phyloP scores from a whole-genome alignment of 495 filamentous ascomycete species.

The Filosporella fistucella region DNA sequence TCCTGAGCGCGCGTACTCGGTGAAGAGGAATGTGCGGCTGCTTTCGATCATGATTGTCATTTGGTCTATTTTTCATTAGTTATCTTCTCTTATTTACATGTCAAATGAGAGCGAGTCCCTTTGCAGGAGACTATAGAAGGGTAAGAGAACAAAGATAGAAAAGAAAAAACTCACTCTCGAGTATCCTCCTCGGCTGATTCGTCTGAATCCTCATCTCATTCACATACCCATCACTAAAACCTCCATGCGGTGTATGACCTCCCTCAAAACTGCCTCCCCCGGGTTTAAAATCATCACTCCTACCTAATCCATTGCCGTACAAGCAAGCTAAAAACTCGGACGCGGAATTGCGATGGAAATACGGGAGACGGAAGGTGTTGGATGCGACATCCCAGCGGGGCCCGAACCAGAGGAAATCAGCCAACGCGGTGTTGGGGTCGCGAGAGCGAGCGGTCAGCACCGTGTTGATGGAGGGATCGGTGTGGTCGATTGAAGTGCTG shows the following conservation, averaged over 20 bases:
- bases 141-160: too few species aligned
- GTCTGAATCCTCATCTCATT: conserved; percentile 34
- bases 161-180: conserved; percentile 43
- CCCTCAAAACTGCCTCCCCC: conserved; percentile 54
- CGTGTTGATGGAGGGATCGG: conserved; percentile 78
- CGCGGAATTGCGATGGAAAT: conserved; percentile 75
- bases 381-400: conserved; percentile 77
- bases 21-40: conserved; percentile 59
- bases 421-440: conserved; percentile 64
- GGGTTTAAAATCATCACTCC: conserved; percentile 47
- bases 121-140: conserved; percentile 58
- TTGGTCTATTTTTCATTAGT: too few species aligned
- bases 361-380: conserved; percentile 77
- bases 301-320: conserved; percentile 44
- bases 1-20: conserved; percentile 41
- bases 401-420: conserved; percentile 82
- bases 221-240: conserved; percentile 41
- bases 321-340: conserved; percentile 56
- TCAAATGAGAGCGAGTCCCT: conserved; percentile 25
- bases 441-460: conserved; percentile 69
- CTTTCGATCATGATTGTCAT: conserved; percentile 33
- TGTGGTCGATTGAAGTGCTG: conserved; percentile 71
- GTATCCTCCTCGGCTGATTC: conserved; percentile 34
- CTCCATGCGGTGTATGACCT: conserved; percentile 53
- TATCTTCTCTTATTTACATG: conserved; percentile 49